These are phyloP conservation scores for Calcarisporium arbuscula DNA, from an alignment of 2,329 filamentous ascomycete genomes.

Conservation along the genomic window DNA sequence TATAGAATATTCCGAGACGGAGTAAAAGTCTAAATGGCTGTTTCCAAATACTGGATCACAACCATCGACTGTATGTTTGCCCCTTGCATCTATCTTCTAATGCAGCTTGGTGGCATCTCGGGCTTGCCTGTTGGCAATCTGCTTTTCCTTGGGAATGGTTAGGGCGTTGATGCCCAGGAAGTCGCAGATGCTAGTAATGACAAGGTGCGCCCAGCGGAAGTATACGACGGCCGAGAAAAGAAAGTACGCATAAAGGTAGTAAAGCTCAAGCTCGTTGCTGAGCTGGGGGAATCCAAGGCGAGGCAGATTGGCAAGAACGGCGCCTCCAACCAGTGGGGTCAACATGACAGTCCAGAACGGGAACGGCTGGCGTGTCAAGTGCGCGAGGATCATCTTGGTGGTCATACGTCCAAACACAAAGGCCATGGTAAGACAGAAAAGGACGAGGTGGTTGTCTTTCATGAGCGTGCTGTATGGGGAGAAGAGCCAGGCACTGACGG, in stretches of 20 bases:
- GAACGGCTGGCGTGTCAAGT: conserved; percentile 88
- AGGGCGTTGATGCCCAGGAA: conserved; percentile 93
- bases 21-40: too few relatives aligned
- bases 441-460: conserved; percentile 76
- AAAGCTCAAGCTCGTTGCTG: conserved; percentile 60
- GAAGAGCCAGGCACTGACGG: conserved; percentile 78
- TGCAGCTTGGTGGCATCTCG: conserved; percentile 29
- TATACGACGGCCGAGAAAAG: conserved; percentile 80
- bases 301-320: conserved; percentile 76
- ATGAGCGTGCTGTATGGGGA: conserved; percentile 81
- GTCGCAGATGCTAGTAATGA: conserved; percentile 84
- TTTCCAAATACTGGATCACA: too few relatives aligned
- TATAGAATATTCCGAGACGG: too few relatives aligned
- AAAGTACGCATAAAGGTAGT: conserved; percentile 81
- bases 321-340: conserved; percentile 78
- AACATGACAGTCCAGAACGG: conserved; percentile 95
- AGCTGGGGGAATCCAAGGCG: conserved; percentile 64
- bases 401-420: conserved; percentile 98
- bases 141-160: conserved; percentile 67
- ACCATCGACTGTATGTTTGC: neutral
- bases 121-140: conserved; percentile 44
- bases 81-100: conserved; percentile 15
- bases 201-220: conserved; percentile 85
- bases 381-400: conserved; percentile 96
- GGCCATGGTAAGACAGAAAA: conserved; percentile 91